Conservation (phyloP, 2,329 filamentous ascomycete genomes). For the Apiospora arundinis region DNA sequence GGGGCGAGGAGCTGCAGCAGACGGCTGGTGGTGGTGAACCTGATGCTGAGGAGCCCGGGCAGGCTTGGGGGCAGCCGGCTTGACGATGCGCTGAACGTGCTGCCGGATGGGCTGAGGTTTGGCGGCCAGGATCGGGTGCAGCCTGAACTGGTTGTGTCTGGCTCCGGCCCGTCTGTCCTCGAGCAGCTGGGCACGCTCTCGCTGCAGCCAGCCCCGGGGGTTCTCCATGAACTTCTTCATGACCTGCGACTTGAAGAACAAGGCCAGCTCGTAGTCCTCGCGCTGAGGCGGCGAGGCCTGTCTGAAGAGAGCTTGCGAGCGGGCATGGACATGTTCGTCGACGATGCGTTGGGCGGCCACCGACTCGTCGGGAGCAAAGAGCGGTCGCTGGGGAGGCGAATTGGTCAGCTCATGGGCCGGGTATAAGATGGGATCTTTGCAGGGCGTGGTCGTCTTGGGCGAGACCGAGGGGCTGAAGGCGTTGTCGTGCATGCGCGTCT, state of each 20-base stretch:
- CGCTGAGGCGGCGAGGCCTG: constrained; percentile 53
- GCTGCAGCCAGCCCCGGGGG: constrained; percentile 54
- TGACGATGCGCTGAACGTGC: constrained; percentile 42
- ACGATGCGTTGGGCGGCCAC: constrained; percentile 54
- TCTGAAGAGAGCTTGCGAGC: constrained; percentile 50
- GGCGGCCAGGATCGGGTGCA: background rate
- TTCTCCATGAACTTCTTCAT: constrained; percentile 52
- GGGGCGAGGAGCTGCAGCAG: constrained; percentile 36
- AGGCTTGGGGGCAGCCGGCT: constrained; percentile 38
- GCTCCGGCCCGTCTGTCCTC: constrained; percentile 54
- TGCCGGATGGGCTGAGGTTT: constrained; percentile 42
- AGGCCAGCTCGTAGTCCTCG: constrained; percentile 60
- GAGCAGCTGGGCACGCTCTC: constrained; percentile 57
- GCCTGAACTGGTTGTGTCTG: constrained; percentile 42
- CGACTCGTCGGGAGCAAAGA: constrained; percentile 54
- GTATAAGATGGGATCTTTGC: constrained; percentile 65
- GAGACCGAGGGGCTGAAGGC: constrained; percentile 30
- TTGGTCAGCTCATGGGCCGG: constrained; percentile 51
- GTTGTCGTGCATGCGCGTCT: constrained; percentile 46
- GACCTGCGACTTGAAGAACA: constrained; percentile 60
- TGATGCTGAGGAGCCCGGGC: constrained; percentile 25
- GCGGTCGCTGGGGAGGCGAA: constrained; percentile 53
- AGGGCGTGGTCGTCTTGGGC: constrained; percentile 38
- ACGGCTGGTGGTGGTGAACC: constrained; percentile 37
- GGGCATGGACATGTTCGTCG: constrained; percentile 55